A percentile compares a stretch with the other conserved stretches of the same genome.
phyloP scores from a whole-genome alignment of 2,329 filamentous ascomycete genomes.

The Talaromyces sp. region DNA sequence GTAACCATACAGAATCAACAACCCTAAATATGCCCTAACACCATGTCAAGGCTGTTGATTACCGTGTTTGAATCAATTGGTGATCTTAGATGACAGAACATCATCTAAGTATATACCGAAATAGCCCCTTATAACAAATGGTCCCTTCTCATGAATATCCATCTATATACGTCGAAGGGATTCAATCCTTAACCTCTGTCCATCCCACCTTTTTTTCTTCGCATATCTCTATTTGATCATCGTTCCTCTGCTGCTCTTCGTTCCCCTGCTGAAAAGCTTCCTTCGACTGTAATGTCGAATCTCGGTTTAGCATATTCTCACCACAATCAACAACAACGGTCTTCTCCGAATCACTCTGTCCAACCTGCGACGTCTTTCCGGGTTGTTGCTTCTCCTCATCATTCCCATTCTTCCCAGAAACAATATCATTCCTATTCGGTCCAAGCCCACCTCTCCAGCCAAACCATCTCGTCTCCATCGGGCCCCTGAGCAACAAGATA shows the following conservation, averaged over 20 bases:
- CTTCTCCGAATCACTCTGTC: not conserved
- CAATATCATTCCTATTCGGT: slow-evolving; percentile 16
- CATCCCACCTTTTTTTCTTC: not conserved
- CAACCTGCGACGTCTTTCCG: not conserved
- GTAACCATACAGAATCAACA: no score
- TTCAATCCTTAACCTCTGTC: not conserved
- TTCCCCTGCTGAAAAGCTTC: not conserved
- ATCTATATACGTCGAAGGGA: not conserved
- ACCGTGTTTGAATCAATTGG: no score
- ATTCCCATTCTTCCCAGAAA: not conserved
- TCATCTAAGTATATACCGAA: no score
- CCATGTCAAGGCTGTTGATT: no score
- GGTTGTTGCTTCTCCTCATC: slow-evolving; percentile 2
- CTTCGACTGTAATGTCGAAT: no score
- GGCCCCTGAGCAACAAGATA: slow-evolving; percentile 47
- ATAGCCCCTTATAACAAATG: no score
- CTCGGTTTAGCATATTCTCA: not conserved
- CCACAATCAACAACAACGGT: not conserved
- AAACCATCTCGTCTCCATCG: slow-evolving; percentile 54
- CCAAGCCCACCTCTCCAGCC: slow-evolving; percentile 58
- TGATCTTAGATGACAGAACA: no score
- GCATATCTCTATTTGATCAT: not conserved
- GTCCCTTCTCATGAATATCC: not conserved
- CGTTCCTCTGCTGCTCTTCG: not conserved
- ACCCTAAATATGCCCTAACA: no score